phyloP scores from a whole-genome alignment of 2,329 filamentous ascomycete genomes.

The Monilinia fructigena region DNA sequence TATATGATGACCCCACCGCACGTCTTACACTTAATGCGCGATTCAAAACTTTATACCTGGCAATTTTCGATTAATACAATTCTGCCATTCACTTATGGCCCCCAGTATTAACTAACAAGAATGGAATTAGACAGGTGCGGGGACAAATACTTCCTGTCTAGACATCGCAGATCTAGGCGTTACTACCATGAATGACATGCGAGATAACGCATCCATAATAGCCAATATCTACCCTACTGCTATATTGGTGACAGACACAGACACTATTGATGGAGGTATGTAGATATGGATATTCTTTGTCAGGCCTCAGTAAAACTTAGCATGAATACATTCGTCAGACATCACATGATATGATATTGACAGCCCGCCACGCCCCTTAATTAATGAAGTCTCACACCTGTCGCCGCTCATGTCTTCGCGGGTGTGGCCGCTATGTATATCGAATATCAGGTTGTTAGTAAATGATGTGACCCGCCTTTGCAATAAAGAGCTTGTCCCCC shows the following conservation, averaged over 20 bases:
- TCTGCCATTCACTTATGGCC: too few species aligned
- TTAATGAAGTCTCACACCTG: constrained; percentile 45
- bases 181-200: constrained; percentile 53
- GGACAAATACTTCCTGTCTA: constrained; percentile 49
- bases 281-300: not conserved
- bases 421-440: constrained; percentile 61
- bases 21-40: constrained; percentile 61
- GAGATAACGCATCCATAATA: constrained; percentile 53
- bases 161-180: constrained; percentile 52
- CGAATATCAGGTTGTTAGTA: constrained; percentile 62
- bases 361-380: constrained; percentile 17
- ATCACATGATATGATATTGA: constrained; percentile 14
- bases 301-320: not conserved
- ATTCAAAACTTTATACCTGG: constrained; percentile 63
- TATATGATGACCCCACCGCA: constrained; percentile 67
- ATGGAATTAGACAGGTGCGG: constrained; percentile 48
- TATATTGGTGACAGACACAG: constrained; percentile 51
- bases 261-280: constrained; percentile 52
- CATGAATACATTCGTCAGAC: not conserved
- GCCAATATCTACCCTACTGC: constrained; percentile 50
- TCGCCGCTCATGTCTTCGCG: constrained; percentile 41
- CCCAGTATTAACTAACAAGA: not conserved
- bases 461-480: constrained; percentile 63
- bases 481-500: constrained; percentile 55
- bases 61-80: not conserved